phyloP scores from a whole-genome alignment of 805 yeast genomes.

The Candida rishiriensis region DNA sequence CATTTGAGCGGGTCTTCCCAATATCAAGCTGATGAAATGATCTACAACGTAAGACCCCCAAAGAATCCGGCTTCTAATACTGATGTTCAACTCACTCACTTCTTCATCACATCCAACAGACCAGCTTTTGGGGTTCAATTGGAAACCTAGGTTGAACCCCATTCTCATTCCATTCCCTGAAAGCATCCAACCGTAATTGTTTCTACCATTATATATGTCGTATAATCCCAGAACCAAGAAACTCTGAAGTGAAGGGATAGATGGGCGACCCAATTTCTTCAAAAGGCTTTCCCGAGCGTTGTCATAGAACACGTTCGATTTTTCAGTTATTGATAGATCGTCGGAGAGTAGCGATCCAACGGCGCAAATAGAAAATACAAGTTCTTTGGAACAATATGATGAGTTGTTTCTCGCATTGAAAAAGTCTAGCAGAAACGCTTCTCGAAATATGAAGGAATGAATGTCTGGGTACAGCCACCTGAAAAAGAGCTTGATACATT shows the following conservation, averaged over 20 bases:
- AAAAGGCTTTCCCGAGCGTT: slow-evolving; percentile 42
- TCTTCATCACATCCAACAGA: slow-evolving; percentile 30
- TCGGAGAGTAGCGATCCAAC: slow-evolving; percentile 51
- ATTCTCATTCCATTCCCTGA: slow-evolving; percentile 59
- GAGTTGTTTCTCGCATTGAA: slow-evolving; percentile 49
- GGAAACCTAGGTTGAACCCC: slow-evolving; percentile 64
- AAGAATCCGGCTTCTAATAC: slow-evolving; percentile 54
- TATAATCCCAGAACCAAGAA: slow-evolving; percentile 55
- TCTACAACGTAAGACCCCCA: slow-evolving; percentile 69
- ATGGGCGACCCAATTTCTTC: slow-evolving; percentile 37
- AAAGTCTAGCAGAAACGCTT: slow-evolving; percentile 56
- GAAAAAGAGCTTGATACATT: slow-evolving; percentile 31
- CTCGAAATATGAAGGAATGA: slow-evolving; percentile 59
- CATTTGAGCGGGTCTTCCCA: slow-evolving; percentile 55
- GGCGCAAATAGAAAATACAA: slow-evolving; percentile 55
- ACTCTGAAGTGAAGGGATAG: slow-evolving; percentile 55
- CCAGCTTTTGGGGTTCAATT: slow-evolving; percentile 60
- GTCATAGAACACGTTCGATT: slow-evolving; percentile 41
- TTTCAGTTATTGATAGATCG: slow-evolving; percentile 35
- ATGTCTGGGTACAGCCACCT: slow-evolving; percentile 66
- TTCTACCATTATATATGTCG: slow-evolving; percentile 56
- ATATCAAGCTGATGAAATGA: slow-evolving; percentile 53
- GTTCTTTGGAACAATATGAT: slow-evolving; percentile 50
- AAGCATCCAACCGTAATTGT: slow-evolving; percentile 59
- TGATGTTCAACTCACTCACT: slow-evolving; percentile 46